Conservation (phyloP, 2,329 filamentous ascomycete genomes). For the Cordyceps fumosorosea region DNA sequence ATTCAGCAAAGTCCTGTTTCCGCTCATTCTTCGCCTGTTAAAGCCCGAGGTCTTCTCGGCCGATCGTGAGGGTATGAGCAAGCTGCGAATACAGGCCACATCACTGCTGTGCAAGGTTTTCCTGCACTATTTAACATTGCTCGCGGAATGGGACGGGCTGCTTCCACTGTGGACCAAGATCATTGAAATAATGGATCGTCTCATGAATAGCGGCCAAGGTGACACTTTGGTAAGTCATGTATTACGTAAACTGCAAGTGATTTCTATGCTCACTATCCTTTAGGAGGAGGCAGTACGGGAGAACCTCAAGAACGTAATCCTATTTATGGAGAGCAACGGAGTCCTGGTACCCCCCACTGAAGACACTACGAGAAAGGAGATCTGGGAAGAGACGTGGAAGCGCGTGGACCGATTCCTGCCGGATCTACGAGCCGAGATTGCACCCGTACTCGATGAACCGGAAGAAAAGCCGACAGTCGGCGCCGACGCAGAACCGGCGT, state of each 20-base stretch:
- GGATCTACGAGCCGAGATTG: slow-evolving; percentile 36
- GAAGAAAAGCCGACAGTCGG: background rate
- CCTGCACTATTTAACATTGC: slow-evolving; percentile 79
- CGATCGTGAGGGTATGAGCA: slow-evolving; percentile 88
- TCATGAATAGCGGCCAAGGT: slow-evolving; percentile 93
- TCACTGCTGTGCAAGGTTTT: slow-evolving; percentile 94
- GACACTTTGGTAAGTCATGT: slow-evolving; percentile 66
- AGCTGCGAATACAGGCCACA: slow-evolving; percentile 86
- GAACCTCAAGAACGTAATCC: slow-evolving; percentile 88
- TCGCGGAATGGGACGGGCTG: slow-evolving; percentile 83
- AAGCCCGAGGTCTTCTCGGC: slow-evolving; percentile 93
- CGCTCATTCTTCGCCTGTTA: slow-evolving; percentile 75
- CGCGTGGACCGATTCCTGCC: slow-evolving; percentile 59
- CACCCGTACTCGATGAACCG: slow-evolving; percentile 5
- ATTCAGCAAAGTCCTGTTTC: slow-evolving; percentile 89
- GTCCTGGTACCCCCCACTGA: slow-evolving; percentile 67
- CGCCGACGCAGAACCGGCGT: background rate
- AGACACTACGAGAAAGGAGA: slow-evolving; percentile 47
- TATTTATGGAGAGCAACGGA: slow-evolving; percentile 89
- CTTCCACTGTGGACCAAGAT: slow-evolving; percentile 88
- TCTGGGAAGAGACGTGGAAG: slow-evolving; percentile 60
- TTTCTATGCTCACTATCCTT: slow-evolving; percentile 13
- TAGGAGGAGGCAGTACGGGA: slow-evolving; percentile 93
- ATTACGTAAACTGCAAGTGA: background rate
- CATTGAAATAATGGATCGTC: slow-evolving; percentile 85